Conservation (phyloP, 805 yeast species). For the Ogataea allantospora region DNA sequence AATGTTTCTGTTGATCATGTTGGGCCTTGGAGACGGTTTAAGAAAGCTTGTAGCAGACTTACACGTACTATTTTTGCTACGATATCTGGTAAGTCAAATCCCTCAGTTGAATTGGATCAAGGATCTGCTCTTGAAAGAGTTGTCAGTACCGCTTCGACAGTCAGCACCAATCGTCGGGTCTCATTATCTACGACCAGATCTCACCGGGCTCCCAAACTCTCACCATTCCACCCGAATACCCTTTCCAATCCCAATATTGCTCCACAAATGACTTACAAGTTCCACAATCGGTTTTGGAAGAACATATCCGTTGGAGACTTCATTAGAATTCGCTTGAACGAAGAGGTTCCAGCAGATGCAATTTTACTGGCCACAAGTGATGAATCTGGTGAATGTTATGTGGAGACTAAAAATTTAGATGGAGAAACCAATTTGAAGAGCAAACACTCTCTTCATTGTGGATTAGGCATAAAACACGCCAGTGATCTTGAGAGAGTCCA, state of each 20-base stretch:
- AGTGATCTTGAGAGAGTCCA: slow-evolving; percentile 55
- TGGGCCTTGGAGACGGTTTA: slow-evolving; percentile 65
- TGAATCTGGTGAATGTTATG: slow-evolving; percentile 60
- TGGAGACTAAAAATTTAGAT: slow-evolving; percentile 70
- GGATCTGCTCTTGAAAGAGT: slow-evolving; percentile 12
- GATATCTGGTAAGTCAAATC: slow-evolving; percentile 15
- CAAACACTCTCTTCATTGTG: slow-evolving; percentile 52
- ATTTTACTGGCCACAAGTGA: slow-evolving; percentile 65
- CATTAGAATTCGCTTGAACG: slow-evolving; percentile 66
- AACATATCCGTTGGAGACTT: slow-evolving; percentile 71
- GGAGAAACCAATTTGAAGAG: slow-evolving; percentile 76
- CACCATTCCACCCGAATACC: slow-evolving; percentile 29
- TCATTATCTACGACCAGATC: slow-evolving; percentile 19
- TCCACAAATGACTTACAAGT: slow-evolving; percentile 34
- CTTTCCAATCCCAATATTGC: slow-evolving; percentile 33
- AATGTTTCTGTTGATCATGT: slow-evolving; percentile 57
- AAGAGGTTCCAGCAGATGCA: slow-evolving; percentile 78
- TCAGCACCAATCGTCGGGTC: slow-evolving; percentile 3
- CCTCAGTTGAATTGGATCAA: slow-evolving; percentile 2
- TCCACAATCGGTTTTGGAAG: slow-evolving; percentile 51
- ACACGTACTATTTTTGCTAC: slow-evolving; percentile 13
- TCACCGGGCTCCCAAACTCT: slow-evolving; percentile 17
- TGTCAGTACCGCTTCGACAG: slow-evolving; percentile 1
- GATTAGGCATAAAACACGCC: slow-evolving; percentile 52
- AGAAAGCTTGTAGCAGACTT: slow-evolving; percentile 47